These are phyloP conservation scores for Cryptosporidium tyzzeri DNA, from an alignment of 169 alveolate species.

Conservation along the genomic window DNA sequence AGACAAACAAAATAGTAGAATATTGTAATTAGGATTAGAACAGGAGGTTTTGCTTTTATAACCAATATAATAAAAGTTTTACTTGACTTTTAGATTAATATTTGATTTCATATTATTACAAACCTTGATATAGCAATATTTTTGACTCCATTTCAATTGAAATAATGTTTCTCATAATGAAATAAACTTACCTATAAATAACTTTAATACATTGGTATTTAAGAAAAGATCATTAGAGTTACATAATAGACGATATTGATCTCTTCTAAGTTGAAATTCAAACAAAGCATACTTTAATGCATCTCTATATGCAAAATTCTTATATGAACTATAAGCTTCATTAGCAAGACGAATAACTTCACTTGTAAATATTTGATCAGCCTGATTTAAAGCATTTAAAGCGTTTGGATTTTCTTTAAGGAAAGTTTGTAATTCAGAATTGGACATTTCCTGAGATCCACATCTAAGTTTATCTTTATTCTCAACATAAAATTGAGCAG, in stretches of 20 bases:
- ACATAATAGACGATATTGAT: slow-evolving; percentile 82
- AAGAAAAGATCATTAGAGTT: slow-evolving; percentile 63
- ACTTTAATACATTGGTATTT: slow-evolving; percentile 4
- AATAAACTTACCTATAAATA: slow-evolving; percentile 61
- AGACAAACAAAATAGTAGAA: slow-evolving; percentile 1
- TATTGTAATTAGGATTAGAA: slow-evolving; percentile 53
- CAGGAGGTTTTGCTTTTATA: slow-evolving; percentile 30
- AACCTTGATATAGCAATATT: background rate
- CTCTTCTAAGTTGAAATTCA: slow-evolving; percentile 85
- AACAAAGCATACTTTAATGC: slow-evolving; percentile 88
- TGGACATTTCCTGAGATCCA: slow-evolving; percentile 54
- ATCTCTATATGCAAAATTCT: slow-evolving; percentile 86
- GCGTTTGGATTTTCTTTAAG: slow-evolving; percentile 19
- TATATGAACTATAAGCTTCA: slow-evolving; percentile 85
- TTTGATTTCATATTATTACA: no score
- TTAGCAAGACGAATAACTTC: slow-evolving; percentile 85
- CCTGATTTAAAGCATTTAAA: slow-evolving; percentile 46
- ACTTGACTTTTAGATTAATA: background rate
- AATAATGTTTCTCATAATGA: slow-evolving; percentile 1
- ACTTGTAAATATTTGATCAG: slow-evolving; percentile 86
- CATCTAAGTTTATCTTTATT: slow-evolving; percentile 78
- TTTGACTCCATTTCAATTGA: background rate
- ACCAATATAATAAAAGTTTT: background rate
- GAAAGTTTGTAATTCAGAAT: slow-evolving; percentile 24
- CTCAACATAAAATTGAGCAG: slow-evolving; percentile 82